Base-by-base conservation (phyloP, 2,329 filamentous ascomycete species). In the Ophiostoma tasmaniense region DNA sequence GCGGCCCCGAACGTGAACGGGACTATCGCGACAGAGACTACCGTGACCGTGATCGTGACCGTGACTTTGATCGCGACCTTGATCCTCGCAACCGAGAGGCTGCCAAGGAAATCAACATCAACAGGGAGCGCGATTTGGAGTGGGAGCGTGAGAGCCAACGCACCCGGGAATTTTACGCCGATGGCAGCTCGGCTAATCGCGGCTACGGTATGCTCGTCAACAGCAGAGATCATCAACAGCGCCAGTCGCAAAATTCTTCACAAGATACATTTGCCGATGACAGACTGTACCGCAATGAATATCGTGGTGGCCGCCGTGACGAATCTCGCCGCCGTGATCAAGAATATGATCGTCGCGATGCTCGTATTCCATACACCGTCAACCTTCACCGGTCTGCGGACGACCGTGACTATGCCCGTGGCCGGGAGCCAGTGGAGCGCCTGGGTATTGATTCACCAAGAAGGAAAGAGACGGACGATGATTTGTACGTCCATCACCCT, bases 31-130 rank as follows among this genome's bases (percentile, higher is more conserved):
- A 65, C 37, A 39, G 64, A 22, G 66, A 14, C 33, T 68, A 68
- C 20, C 71, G 66, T 7, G 67, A 68, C 5, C 68, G 68, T 13
- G 80, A 83, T 17, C 66, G 67, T 22, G 81, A 84, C 14, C 72
- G 73, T 11, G 78, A 80, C 14, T 74, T 64, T 7, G 67, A 70
- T 45, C 67, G 65, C 22, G 62, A 59, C 66, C 25, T 52, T 61
- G 45, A 65, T 52, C 37, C 64, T 13, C 64, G 64, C 64, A 76
- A 79, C 28, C 76, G 66, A 1, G 69, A 71, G 25, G 17, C 30
- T 6, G 61, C 66, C 33, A 35, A 64, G 33, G 59, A 71, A 37
- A 55, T 68, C 14, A 72, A 69, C 10, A 66, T 67, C 11, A 70
- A 72, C 50, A 62, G 59, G 0, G 64, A 67, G 8, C 70, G 76